phyloP scores from a whole-genome alignment of 768 basidiomycete species.

The Lenzites betulinus region DNA sequence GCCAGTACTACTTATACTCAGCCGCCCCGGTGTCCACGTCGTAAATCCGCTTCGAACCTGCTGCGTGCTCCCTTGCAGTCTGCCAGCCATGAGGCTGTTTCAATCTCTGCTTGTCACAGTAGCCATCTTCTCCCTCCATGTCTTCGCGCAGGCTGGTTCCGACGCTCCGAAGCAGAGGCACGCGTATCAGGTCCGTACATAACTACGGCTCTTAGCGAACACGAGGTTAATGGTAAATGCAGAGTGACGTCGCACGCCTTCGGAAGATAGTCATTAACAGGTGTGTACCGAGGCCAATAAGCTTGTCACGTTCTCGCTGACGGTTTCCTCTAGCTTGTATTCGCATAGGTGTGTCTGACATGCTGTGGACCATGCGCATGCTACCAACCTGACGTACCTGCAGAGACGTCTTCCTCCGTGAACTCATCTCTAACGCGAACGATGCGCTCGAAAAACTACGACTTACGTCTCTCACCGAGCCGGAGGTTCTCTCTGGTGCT shows the following conservation, averaged over 20 bases:
- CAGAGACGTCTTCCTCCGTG: conserved; percentile 85
- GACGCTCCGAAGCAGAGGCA: conserved; percentile 56
- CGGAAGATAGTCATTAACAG: conserved; percentile 94
- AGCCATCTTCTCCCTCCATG: conserved; percentile 45
- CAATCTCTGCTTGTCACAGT: conserved; percentile 48
- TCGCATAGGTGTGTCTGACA: conserved; percentile 63
- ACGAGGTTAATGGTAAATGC: conserved; percentile 7
- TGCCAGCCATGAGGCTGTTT: conserved; percentile 58
- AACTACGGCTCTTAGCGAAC: neutral
- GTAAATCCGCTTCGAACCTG: neutral
- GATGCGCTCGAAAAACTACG: conserved; percentile 96
- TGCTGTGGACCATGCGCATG: neutral
- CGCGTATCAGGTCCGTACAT: conserved; percentile 63
- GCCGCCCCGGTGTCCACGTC: neutral
- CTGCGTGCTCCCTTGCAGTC: neutral
- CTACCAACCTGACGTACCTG: neutral
- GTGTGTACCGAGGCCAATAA: conserved; percentile 32
- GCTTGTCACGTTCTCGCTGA: neutral
- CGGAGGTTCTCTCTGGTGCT: conserved; percentile 64
- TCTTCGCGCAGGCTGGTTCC: conserved; percentile 49
- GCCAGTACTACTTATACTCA: conserved; percentile 12
- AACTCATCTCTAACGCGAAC: conserved; percentile 92
- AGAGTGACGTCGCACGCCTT: conserved; percentile 94
- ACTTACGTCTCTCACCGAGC: conserved; percentile 79
- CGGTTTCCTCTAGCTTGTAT: conserved; percentile 61